These are phyloP conservation scores for Penicillium capsulatum DNA, from an alignment of 2,329 filamentous ascomycete species.

Conservation along the genomic window DNA sequence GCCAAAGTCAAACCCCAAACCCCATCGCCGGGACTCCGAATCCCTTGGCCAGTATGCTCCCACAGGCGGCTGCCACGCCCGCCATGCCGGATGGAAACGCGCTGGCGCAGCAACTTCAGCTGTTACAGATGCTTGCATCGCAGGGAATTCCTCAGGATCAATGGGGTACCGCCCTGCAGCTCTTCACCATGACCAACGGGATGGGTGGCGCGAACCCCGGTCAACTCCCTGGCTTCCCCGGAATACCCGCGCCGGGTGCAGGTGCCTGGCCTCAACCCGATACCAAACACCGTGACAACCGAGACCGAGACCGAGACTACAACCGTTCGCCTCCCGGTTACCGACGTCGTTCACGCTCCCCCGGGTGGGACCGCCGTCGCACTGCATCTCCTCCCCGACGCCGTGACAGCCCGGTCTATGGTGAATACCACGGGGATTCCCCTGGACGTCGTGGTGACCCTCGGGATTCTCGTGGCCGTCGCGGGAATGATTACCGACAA, in stretches of 20 bases:
- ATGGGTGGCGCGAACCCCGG: constrained; percentile 29
- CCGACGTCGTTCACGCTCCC: constrained; percentile 75
- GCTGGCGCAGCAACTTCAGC: constrained; percentile 64
- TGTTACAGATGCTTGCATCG: constrained; percentile 70
- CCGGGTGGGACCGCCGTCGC: constrained; percentile 67
- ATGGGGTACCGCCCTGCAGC: constrained; percentile 58
- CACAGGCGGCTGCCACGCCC: constrained; percentile 31
- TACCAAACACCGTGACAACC: constrained; percentile 50
- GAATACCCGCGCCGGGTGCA: constrained; percentile 29
- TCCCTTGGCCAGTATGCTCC: constrained; percentile 42
- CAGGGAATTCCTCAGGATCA: constrained; percentile 75
- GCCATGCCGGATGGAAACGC: constrained; percentile 43
- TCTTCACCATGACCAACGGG: constrained; percentile 42
- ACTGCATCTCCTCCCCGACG: constrained; percentile 60
- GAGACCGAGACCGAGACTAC: constrained; percentile 59
- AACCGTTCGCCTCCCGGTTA: constrained; percentile 57
- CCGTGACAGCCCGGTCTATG: constrained; percentile 66
- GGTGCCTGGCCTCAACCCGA: constrained; percentile 36
- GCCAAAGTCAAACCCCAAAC: constrained; percentile 41
- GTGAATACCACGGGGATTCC: constrained; percentile 68
- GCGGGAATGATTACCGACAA: constrained; percentile 69
- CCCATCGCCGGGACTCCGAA: constrained; percentile 40
- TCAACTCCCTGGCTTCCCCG: constrained; percentile 32
- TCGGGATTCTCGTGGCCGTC: constrained; percentile 48
- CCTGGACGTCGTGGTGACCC: constrained; percentile 59